Base-by-base conservation (phyloP, 371 early-diverging fungal genomes). In the Phascolomyces articulosus region DNA sequence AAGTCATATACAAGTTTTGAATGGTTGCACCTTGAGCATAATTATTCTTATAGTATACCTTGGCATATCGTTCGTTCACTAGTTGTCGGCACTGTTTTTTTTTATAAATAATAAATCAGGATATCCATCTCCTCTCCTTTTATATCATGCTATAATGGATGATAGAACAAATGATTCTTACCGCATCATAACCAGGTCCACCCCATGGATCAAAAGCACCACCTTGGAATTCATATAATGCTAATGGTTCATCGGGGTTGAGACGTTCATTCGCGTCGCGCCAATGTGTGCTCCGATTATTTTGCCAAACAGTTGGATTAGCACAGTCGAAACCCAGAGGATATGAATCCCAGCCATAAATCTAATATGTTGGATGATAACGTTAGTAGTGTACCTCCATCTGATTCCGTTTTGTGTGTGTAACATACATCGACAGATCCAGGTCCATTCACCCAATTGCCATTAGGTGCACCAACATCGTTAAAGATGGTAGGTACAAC, bases 131-230 rank as follows among this genome's bases (percentile, higher is more conserved):
- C n/a, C n/a, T n/a, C n/a, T n/a, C n/a, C n/a, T n/a, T n/a, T n/a
- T n/a, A n/a, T n/a, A n/a, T n/a, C n/a, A n/a, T n/a, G n/a, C n/a
- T n/a, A n/a, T n/a, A n/a, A n/a, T n/a, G n/a, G n/a, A n/a, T n/a
- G n/a, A n/a, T n/a, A n/a, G n/a, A n/a, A n/a, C n/a, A n/a, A n/a
- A n/a, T n/a, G n/a, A n/a, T n/a, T n/a, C n/a, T n/a, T n/a, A n/a
- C n/a, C 3, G 41, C 40, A 7, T 58, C 65, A 21, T 65, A 65
- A 10, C 65, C 65, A 18, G 58, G 58, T 2, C 58, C 65, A 11
- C 65, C 65, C 65, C 65, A 65, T 0, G 65, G 55, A 51, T 65
- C 65, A 28, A 58, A 65, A 1, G 65, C 49, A 18, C 65, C 65
- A 0, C 65, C 65, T 31, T 65, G 65, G 54, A 65, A 65, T 31